phyloP scores from a whole-genome alignment of 306 rosid species.

The Lagenaria siceraria region DNA sequence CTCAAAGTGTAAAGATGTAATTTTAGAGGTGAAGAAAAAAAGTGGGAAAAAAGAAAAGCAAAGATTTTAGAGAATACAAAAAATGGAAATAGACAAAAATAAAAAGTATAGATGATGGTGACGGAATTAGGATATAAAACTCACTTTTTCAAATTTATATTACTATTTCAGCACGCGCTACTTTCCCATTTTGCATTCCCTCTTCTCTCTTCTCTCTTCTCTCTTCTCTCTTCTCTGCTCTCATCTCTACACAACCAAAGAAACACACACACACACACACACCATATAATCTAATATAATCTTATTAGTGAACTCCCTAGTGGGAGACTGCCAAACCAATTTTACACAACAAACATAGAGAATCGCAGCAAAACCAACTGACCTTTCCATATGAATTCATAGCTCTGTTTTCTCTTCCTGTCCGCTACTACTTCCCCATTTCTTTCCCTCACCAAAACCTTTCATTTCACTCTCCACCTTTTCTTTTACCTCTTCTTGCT shows the following conservation, averaged over 20 bases:
- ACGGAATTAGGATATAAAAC: neutral
- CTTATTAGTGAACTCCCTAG: neutral
- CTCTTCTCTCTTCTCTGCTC: no score
- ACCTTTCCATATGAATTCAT: neutral
- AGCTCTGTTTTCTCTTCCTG: no score
- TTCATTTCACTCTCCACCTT: no score
- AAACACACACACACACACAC: no score
- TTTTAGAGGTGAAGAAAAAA: no score
- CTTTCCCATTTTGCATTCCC: neutral
- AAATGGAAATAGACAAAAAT: neutral
- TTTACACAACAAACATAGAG: neutral
- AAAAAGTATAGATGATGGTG: neutral
- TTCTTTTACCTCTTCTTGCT: no score
- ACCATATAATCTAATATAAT: no score
- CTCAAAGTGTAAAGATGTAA: no score
- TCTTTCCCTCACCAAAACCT: no score
- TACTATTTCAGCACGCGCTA: conserved; percentile 4
- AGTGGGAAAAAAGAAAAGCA: neutral
- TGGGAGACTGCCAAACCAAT: conserved; percentile 22
- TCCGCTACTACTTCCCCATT: no score
- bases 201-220: no score
- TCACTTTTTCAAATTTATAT: neutral
- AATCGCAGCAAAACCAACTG: conserved; percentile 23
- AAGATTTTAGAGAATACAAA: neutral
- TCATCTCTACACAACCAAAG: no score